Base-by-base conservation (phyloP, 1,284 basidiomycete genomes). In the Tilletiopsis washingtonensis region DNA sequence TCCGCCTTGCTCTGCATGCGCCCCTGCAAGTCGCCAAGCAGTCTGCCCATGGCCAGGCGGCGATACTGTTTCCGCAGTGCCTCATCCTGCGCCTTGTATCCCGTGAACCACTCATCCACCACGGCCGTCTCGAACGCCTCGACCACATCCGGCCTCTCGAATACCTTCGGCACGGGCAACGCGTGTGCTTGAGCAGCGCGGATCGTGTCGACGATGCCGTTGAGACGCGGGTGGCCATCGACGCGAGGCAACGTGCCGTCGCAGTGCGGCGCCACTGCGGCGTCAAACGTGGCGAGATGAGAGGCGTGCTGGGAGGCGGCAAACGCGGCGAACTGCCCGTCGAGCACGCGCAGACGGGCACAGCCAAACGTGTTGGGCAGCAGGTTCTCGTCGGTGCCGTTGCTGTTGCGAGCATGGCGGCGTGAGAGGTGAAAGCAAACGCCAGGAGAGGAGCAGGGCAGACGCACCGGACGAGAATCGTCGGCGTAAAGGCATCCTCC, bases 81-180 rank as follows among this genome's bases (percentile, higher is more conserved):
- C 1, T 49, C 49, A 29, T 66, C 62, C 1, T 41, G 38, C 3
- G 48, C 53, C 3, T 55, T 56, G 75, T 64, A 74, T 74, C 84
- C 81, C 74, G 81, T 77, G 69, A 86, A 88, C 86, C 86, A 88
- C 74, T 89, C 86, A 43, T 78, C 79, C 24, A 84, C 79, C 6
- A 86, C 80, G 17, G 85, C 85, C 45, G 77, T 77, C 75, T 88
- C 86, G 82, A 86, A 47, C 5, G 41, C 47, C n/a, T 39, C 23
- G 5, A 59, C 36, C 39, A 57, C 48, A 5, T 44, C 40, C 9
- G 45, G 20, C 5, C 65, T 57, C 5, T 51, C 7, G 25, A 72
- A 57, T 5, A 49, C 48, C 2, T 43, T 37, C 0, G 68, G 68
- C 7, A 67, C 47, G 9, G 55, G 52, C 54, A 88, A 76, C 4